Evolutionary conservation across 495 filamentous ascomycete genomes (phyloP).

Genomic region (Ramalina intermedia): DNA sequence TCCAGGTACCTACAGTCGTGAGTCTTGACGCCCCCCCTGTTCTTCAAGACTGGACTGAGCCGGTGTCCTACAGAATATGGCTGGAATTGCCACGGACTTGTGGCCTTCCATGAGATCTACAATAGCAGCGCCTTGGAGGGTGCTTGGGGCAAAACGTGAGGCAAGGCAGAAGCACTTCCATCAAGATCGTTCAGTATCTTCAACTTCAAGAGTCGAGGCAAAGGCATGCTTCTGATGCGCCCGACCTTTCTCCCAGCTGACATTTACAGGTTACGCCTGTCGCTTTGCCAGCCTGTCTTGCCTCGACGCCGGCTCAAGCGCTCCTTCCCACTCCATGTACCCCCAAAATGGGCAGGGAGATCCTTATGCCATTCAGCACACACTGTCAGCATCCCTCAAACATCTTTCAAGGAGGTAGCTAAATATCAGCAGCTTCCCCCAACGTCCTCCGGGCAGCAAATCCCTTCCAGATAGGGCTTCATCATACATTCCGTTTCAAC

Average conservation of each 20-base stretch:
- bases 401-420: neutral
- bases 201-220: neutral
- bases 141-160: constrained; percentile 9
- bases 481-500: constrained; percentile 10
- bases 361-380: neutral
- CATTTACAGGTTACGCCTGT: constrained; percentile 1
- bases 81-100: constrained; percentile 27
- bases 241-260: neutral
- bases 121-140: constrained; percentile 25
- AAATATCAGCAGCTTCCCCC: constrained; percentile 1
- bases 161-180: neutral
- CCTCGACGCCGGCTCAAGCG: constrained; percentile 11
- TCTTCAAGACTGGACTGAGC: constrained; percentile 7
- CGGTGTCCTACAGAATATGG: constrained; percentile 20
- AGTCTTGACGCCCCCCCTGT: constrained; percentile 19
- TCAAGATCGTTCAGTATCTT: constrained; percentile 1
- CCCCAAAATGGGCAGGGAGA: too few species aligned
- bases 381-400: neutral
- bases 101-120: constrained; percentile 31
- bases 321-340: neutral
- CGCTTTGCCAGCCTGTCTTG: constrained; percentile 12
- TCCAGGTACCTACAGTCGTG: constrained; percentile 29
- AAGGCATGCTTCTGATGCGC: neutral
- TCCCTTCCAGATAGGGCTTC: constrained; percentile 11
- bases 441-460: constrained; percentile 16